phyloP scores from a whole-genome alignment of 2,329 filamentous ascomycete genomes.

The Diplodia intermedia region DNA sequence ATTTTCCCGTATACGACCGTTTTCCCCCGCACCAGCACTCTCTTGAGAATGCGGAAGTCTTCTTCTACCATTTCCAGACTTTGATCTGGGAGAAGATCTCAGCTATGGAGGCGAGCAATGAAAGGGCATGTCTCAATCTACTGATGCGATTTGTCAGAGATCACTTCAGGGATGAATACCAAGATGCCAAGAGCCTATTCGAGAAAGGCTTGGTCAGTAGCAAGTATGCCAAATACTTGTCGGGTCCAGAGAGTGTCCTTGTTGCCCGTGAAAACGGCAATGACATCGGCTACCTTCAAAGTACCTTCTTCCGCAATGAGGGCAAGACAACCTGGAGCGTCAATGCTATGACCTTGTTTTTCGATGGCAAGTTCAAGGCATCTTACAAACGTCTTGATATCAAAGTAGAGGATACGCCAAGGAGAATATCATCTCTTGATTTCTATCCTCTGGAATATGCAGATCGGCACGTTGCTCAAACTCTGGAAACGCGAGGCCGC shows the following conservation, averaged over 20 bases:
- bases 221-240: neutral
- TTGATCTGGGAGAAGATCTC: neutral
- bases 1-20: neutral
- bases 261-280: neutral
- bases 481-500: neutral
- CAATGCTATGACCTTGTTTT: neutral
- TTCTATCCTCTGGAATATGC: neutral
- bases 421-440: neutral
- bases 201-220: neutral
- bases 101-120: neutral
- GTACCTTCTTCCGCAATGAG: neutral
- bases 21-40: neutral
- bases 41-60: neutral
- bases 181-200: neutral
- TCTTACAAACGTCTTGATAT: fast-evolving
- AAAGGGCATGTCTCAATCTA: neutral
- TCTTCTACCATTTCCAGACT: neutral
- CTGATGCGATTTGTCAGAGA: neutral
- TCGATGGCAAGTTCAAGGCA: neutral
- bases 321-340: neutral
- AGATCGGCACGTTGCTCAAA: neutral
- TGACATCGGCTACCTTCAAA: neutral
- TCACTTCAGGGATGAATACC: neutral
- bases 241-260: neutral
- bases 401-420: neutral